A percentile compares a stretch with the other conserved stretches of the same genome.
Conservation (phyloP, 2,329 filamentous ascomycete genomes). For the Colletotrichum spinosum region DNA sequence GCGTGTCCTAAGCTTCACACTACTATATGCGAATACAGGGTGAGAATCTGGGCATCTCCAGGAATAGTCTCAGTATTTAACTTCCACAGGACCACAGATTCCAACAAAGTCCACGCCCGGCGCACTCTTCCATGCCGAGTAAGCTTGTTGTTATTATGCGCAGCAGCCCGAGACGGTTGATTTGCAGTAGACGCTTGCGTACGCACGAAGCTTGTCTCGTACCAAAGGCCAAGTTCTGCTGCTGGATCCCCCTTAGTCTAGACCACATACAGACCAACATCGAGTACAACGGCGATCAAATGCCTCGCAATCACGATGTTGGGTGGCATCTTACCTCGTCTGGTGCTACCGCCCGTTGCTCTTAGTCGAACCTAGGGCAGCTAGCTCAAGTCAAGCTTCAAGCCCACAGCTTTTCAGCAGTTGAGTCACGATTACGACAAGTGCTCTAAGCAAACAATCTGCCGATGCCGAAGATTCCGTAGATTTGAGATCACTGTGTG, state of each 20-base stretch:
- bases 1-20: neutral
- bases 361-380: neutral
- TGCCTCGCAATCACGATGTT: no score
- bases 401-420: neutral
- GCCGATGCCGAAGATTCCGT: neutral
- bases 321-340: no score
- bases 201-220: neutral
- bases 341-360: no score
- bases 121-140: neutral
- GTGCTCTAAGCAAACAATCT: neutral
- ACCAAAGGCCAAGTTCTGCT: neutral
- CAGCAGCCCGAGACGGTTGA: neutral
- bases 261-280: neutral
- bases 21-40: neutral
- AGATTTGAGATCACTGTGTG: neutral
- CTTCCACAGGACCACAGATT: neutral
- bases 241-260: slow-evolving; percentile 5
- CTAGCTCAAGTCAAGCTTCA: neutral
- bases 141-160: slow-evolving; percentile 16
- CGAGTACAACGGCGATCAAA: neutral
- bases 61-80: neutral
- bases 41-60: neutral
- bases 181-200: slow-evolving; percentile 12
- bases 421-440: slow-evolving; percentile 21
- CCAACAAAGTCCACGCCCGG: neutral